Conservation (phyloP, 768 basidiomycete genomes). For the Vararia minispora region DNA sequence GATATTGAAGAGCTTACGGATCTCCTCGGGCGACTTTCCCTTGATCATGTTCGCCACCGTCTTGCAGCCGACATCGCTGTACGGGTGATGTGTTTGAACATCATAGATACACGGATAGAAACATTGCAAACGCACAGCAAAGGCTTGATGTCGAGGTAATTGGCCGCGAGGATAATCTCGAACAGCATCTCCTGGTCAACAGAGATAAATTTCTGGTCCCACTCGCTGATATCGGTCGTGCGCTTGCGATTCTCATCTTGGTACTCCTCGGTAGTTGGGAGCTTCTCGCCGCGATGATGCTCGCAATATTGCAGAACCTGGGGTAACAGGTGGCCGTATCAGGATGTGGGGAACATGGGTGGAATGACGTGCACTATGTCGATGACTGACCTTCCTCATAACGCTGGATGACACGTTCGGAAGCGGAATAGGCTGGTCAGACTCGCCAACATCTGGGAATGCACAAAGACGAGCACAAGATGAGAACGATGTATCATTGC, state of each 20-base stretch:
- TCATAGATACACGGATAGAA: slow-evolving; percentile 4
- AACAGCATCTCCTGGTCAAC: slow-evolving; percentile 99
- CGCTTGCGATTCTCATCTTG: slow-evolving; percentile 95
- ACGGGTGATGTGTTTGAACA: background rate
- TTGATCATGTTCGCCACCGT: slow-evolving; percentile 99
- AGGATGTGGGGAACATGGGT: background rate
- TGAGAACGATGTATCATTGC: slow-evolving; percentile 3
- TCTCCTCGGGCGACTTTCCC: slow-evolving; percentile 99
- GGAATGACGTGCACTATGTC: background rate
- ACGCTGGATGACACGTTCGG: slow-evolving; percentile 92
- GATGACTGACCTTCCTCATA: slow-evolving; percentile 72
- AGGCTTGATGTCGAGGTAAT: slow-evolving; percentile 99
- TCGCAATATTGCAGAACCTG: slow-evolving; percentile 99
- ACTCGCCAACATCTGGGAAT: slow-evolving; percentile 78
- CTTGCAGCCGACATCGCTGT: slow-evolving; percentile 94
- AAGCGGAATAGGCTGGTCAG: slow-evolving; percentile 87
- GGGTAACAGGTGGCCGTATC: slow-evolving; percentile 1
- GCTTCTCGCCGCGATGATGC: slow-evolving; percentile 95
- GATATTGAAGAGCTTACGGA: slow-evolving; percentile 96
- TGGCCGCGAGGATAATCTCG: slow-evolving; percentile 98
- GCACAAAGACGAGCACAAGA: slow-evolving; percentile 5
- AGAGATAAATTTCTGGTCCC: slow-evolving; percentile 98
- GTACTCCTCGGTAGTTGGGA: slow-evolving; percentile 75
- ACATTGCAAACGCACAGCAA: slow-evolving; percentile 56
- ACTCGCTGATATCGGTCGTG: slow-evolving; percentile 97